These are phyloP conservation scores for Funneliformis geosporum DNA, from an alignment of 192 early-diverging fungal genomes.

Conservation along the genomic window DNA sequence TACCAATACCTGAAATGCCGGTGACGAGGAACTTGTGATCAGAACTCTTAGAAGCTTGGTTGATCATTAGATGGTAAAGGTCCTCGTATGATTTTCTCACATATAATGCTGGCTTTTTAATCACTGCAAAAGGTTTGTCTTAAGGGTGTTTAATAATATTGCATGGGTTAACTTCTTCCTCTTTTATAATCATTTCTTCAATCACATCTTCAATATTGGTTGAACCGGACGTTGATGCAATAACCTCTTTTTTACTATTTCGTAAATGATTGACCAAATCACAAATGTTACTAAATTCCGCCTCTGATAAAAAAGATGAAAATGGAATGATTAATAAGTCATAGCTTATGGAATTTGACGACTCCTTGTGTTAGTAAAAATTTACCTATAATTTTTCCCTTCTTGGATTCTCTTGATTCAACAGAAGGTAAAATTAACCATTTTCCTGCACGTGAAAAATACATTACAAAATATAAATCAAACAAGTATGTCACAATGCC, in stretches of 20 bases:
- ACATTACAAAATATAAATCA: too few species aligned
- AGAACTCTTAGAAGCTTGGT: background rate
- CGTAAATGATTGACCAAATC: background rate
- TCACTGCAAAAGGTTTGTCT: background rate
- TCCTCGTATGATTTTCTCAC: conserved; percentile 34
- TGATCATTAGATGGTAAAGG: conserved; percentile 31
- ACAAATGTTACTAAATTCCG: background rate
- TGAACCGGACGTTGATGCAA: too few species aligned
- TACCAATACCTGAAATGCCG: conserved; percentile 41
- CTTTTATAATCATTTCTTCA: too few species aligned
- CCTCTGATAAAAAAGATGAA: background rate
- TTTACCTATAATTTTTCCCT: background rate
- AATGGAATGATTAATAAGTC: background rate
- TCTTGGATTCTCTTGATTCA: background rate
- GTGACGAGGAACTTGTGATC: conserved; percentile 34
- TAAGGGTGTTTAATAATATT: background rate
- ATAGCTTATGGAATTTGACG: background rate
- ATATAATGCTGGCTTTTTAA: conserved; percentile 9
- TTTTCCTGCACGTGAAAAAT: background rate
- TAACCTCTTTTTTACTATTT: background rate
- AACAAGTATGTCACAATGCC: too few species aligned
- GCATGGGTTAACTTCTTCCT: too few species aligned
- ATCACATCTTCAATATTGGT: background rate
- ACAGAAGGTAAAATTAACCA: background rate
- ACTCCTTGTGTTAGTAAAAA: background rate